These are phyloP conservation scores for Tetradesmus lagerheimii DNA, from an alignment of 139 green algal species.

Conservation along the genomic window DNA sequence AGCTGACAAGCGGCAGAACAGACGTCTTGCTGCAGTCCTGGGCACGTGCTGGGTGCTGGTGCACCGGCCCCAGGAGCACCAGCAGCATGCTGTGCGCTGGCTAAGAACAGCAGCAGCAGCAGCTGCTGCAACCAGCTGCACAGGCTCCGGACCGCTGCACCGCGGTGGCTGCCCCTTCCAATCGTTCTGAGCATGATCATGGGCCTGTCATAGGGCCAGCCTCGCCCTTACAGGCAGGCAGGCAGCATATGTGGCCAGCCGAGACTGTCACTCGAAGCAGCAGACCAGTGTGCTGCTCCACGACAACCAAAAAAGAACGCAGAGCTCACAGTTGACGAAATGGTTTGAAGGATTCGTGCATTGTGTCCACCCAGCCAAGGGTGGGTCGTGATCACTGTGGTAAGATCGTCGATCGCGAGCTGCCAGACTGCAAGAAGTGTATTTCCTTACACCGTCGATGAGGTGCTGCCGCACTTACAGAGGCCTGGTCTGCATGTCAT, in stretches of 20 bases:
- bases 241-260: background rate
- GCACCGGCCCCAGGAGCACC: background rate
- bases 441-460: no score
- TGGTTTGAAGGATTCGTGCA: background rate
- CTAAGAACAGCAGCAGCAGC: background rate
- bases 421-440: background rate
- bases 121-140: background rate
- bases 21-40: constrained; percentile 10
- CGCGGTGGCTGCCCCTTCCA: background rate
- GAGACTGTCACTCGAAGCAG: background rate
- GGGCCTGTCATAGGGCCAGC: background rate
- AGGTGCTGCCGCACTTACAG: no score
- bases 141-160: background rate
- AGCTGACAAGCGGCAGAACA: constrained; percentile 13
- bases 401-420: background rate
- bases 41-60: background rate
- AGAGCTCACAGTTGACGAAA: no score
- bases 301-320: no score
- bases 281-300: no score
- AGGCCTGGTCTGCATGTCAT: background rate
- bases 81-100: constrained; percentile 2
- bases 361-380: background rate
- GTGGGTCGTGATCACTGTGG: background rate
- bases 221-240: background rate
- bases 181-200: background rate